These are phyloP conservation scores for Catunica adiposa DNA, from an alignment of 2,329 filamentous ascomycete genomes.

Conservation along the genomic window DNA sequence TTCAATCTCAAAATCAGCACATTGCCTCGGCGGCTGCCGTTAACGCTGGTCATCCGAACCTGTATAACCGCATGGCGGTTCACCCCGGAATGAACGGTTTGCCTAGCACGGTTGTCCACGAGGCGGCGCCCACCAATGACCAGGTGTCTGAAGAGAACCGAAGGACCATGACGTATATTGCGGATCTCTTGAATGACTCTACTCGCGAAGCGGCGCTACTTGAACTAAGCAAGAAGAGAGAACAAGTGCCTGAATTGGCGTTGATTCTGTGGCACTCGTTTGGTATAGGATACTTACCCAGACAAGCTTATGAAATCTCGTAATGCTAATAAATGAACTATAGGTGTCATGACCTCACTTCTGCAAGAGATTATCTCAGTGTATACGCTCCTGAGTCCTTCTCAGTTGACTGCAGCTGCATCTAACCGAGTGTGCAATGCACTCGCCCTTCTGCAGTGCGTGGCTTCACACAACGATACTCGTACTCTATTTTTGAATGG, in stretches of 20 bases:
- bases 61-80: constrained; percentile 57
- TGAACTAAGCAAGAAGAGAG: constrained; percentile 94
- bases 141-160: constrained; percentile 71
- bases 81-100: constrained; percentile 26
- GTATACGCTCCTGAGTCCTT: constrained; percentile 90
- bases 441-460: constrained; percentile 84
- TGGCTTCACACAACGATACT: constrained; percentile 94
- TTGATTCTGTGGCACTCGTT: constrained; percentile 98
- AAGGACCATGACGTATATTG: constrained; percentile 82
- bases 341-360: constrained; percentile 94
- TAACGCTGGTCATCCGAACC: constrained; percentile 34
- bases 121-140: constrained; percentile 41
- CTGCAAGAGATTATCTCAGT: constrained; percentile 98
- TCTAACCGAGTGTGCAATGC: constrained; percentile 97
- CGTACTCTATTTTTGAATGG: constrained; percentile 84
- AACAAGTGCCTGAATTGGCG: constrained; percentile 91
- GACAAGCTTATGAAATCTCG: neutral
- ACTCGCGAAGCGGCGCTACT: constrained; percentile 81
- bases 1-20: constrained; percentile 46
- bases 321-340: constrained; percentile 6
- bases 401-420: constrained; percentile 90
- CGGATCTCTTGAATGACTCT: constrained; percentile 72
- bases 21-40: constrained; percentile 38
- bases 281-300: constrained; percentile 40
- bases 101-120: constrained; percentile 34